Evolutionary conservation across 345 rosid genomes (phyloP).

Genomic region (thale cress (Arabidopsis thaliana)): TAIR10.1 NC_003075.7:17119001-17119500

Average conservation of each 20-base stretch:
- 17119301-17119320: conserved; percentile 3
- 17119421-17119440: background rate
- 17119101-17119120: background rate
- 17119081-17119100: background rate
- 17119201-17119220: conserved; percentile 9
- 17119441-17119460: background rate
- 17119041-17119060: conserved; percentile 27
- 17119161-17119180: conserved; percentile 2
- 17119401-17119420: background rate
- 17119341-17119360: background rate
- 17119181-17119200: conserved; percentile 11
- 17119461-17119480: background rate
- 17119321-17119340: background rate
- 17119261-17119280: conserved; percentile 12
- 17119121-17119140: conserved; percentile 31
- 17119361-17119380: background rate
- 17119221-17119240: background rate
- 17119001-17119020: conserved; percentile 25
- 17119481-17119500: background rate
- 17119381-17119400: background rate
- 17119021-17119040: conserved; percentile 27
- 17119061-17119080: conserved; percentile 11
- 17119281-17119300: conserved; percentile 3
- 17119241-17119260: no score
- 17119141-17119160: conserved; percentile 16